These are phyloP conservation scores for Kodamaea fungicola DNA, from an alignment of 1,139 yeast genomes.

Conservation along the genomic window DNA sequence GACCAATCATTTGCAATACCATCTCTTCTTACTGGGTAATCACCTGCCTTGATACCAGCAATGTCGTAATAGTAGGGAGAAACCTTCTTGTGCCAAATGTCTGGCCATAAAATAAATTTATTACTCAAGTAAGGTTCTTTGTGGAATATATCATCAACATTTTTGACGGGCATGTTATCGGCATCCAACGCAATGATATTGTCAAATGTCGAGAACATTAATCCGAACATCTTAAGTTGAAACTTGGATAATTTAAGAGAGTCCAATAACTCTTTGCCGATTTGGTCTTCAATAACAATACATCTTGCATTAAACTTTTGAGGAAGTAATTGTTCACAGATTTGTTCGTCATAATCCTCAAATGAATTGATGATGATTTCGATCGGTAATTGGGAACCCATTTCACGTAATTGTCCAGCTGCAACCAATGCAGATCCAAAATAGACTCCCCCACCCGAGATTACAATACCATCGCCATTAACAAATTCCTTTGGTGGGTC, in stretches of 20 bases:
- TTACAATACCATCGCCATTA: constrained; percentile 36
- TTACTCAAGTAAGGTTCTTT: constrained; percentile 25
- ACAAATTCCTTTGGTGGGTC: constrained; percentile 23
- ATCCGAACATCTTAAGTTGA: constrained; percentile 30
- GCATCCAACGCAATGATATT: constrained; percentile 34
- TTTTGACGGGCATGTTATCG: constrained; percentile 32
- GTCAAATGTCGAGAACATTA: constrained; percentile 34
- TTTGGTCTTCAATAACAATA: constrained; percentile 26
- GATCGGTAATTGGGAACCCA: constrained; percentile 33
- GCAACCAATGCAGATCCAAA: constrained; percentile 29
- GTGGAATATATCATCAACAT: constrained; percentile 26
- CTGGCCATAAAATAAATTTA: constrained; percentile 38
- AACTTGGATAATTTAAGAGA: constrained; percentile 20
- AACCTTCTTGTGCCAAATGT: constrained; percentile 34
- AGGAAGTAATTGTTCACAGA: constrained; percentile 30
- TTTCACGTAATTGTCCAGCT: constrained; percentile 31
- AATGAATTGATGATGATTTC: constrained; percentile 29
- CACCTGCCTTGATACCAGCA: constrained; percentile 30
- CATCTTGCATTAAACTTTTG: constrained; percentile 28
- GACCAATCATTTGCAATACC: constrained; percentile 28
- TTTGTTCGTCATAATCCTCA: constrained; percentile 23
- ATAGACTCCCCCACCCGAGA: constrained; percentile 28
- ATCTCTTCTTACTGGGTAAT: constrained; percentile 22
- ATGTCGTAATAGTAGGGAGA: constrained; percentile 35
- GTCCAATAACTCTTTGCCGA: constrained; percentile 23